Evolutionary conservation across 78 protist genomes (phyloP), one percentile per base, ranked within the genome.

Genomic region (Monosiga brevicollis): DNA sequence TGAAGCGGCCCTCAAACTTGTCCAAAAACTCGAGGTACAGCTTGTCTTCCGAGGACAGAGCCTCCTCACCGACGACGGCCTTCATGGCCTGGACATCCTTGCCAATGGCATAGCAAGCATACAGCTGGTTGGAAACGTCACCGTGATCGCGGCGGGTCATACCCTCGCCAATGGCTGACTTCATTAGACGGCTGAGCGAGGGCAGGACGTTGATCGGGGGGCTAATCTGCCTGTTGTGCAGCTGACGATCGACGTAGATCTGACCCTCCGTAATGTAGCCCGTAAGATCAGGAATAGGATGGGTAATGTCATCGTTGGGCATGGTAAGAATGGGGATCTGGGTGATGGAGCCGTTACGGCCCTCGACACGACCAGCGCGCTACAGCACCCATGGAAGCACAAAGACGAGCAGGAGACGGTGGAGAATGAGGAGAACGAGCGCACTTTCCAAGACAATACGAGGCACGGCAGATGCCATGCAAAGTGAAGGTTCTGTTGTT

Each of bases 201-300:
- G 99, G 99, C 40, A 98, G 91, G 73, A 98, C 99, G 90, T 98
- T 97, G 90, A 98, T 96, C 36, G 99, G 99, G 24, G 99, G 99
- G 88, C 95, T 96, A 77, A 97, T 79, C 90, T 93, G 96, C 32
- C 91, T 41, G 94, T 96, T 97, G 96, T 97, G 91, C 74, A 98
- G 92, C 80, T 94, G 97, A 34, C 99, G 87, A 83, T 97, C 99
- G 83, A 98, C 88, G 93, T 93, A 97, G 77, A 98, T 96, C 92
- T 98, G 99, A 22, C 99, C 99, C 94, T 98, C 99, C 35, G 99
- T 98, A 78, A 97, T 97, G 90, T 97, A 98, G 36, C 99, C 99
- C 34, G 99, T 97, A 3, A 98, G 88, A 87, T 98, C 99, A 38
- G 99, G 99, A 39, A 98, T 96, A 38, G 99, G 99, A 87, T 97